phyloP scores from a whole-genome alignment of 2,329 filamentous ascomycete genomes.

The Penicillium fuscoglaucum region DNA sequence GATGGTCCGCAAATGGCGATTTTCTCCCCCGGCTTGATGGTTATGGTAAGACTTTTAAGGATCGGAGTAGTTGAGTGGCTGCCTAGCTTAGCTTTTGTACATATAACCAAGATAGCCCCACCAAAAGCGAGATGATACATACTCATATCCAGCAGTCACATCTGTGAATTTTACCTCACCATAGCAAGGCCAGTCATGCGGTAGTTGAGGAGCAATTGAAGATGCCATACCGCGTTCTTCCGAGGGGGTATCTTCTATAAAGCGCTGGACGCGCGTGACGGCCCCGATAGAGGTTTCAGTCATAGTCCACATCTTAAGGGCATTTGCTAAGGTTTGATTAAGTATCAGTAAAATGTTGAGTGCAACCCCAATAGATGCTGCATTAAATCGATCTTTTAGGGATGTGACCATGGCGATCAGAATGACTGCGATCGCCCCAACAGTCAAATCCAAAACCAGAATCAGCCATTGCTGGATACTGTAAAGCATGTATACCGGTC shows the following conservation, averaged over 20 bases:
- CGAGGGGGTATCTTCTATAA: neutral
- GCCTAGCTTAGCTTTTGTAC: neutral
- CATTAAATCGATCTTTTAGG: neutral
- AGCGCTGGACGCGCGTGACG: neutral
- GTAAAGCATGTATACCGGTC: slow-evolving; percentile 2
- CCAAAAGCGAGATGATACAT: neutral
- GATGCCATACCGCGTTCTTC: neutral
- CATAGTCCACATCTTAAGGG: slow-evolving; percentile 2
- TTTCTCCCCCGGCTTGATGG: slow-evolving; percentile 6
- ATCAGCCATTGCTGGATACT: slow-evolving; percentile 3
- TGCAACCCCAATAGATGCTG: slow-evolving; percentile 2
- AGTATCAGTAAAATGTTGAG: neutral
- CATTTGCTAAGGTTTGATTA: slow-evolving; percentile 1
- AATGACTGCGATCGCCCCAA: neutral
- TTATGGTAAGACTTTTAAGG: slow-evolving; percentile 3
- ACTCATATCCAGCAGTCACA: slow-evolving; percentile 1
- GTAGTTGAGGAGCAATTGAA: neutral
- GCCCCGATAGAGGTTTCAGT: slow-evolving; percentile 1
- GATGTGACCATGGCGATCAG: neutral
- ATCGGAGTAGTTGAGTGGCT: neutral
- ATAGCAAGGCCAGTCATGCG: neutral
- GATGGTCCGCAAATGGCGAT: slow-evolving; percentile 12
- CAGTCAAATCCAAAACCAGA: neutral
- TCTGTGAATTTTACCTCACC: neutral
- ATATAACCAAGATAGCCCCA: neutral